A percentile compares a stretch with the other conserved stretches of the same genome.
Conservation (phyloP, 2,329 filamentous ascomycete species). For the Cytospora chrysosperma region DNA sequence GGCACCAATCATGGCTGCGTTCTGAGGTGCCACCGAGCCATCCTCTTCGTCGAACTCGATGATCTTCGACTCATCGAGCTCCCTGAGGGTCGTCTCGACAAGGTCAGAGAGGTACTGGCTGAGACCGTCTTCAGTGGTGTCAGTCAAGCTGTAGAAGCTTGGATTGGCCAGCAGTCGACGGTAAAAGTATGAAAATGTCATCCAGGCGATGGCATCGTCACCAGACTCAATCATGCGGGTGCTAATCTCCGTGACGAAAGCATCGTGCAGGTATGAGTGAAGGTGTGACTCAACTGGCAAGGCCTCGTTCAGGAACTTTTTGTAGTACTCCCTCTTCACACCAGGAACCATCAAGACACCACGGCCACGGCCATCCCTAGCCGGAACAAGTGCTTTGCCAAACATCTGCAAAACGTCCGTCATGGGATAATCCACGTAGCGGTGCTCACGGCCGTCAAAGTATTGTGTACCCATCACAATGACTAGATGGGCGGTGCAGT, state of each 20-base stretch:
- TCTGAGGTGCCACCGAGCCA: constrained; percentile 82
- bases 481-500: constrained; percentile 84
- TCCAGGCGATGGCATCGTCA: constrained; percentile 97
- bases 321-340: constrained; percentile 96
- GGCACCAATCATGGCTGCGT: constrained; percentile 95
- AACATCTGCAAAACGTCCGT: constrained; percentile 98
- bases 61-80: constrained; percentile 89
- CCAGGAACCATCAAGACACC: constrained; percentile 96
- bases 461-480: constrained; percentile 98
- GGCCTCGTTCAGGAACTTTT: constrained; percentile 96
- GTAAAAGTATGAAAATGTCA: constrained; percentile 98
- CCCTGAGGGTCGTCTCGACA: constrained; percentile 88
- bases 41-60: constrained; percentile 95
- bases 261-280: constrained; percentile 88
- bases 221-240: constrained; percentile 93
- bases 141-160: constrained; percentile 89
- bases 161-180: constrained; percentile 91
- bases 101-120: constrained; percentile 92
- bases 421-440: constrained; percentile 94
- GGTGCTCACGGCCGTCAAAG: constrained; percentile 93
- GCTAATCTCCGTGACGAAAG: constrained; percentile 95
- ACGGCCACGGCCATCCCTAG: constrained; percentile 75
- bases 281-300: constrained; percentile 93
- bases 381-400: constrained; percentile 80
- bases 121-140: constrained; percentile 88